Conservation (phyloP, 2,329 filamentous ascomycete genomes). For the Calonectria hawksworthii region DNA sequence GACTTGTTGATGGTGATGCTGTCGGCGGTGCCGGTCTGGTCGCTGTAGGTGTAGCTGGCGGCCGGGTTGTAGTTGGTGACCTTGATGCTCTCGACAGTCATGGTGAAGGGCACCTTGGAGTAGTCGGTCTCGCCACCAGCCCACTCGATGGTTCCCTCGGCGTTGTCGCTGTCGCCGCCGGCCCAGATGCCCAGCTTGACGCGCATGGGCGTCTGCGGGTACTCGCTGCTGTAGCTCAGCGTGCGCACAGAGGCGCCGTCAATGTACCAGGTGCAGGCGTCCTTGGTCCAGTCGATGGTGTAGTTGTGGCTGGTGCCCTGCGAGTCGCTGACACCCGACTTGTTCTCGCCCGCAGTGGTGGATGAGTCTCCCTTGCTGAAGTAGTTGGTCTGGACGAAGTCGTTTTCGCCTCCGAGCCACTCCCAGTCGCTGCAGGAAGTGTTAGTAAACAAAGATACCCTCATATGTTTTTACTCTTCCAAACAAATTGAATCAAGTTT, state of each 20-base stretch:
- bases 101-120: slow-evolving; percentile 67
- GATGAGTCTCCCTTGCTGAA: slow-evolving; percentile 80
- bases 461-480: too few relatives aligned
- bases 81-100: slow-evolving; percentile 65
- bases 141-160: slow-evolving; percentile 75
- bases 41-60: slow-evolving; percentile 51
- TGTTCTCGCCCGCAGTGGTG: slow-evolving; percentile 76
- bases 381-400: slow-evolving; percentile 88
- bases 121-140: slow-evolving; percentile 69
- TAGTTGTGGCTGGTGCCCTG: slow-evolving; percentile 74
- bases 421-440: slow-evolving; percentile 73
- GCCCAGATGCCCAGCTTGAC: slow-evolving; percentile 74
- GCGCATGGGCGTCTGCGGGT: slow-evolving; percentile 79
- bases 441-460: background rate
- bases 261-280: slow-evolving; percentile 73
- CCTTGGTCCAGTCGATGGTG: slow-evolving; percentile 75
- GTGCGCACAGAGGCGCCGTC: slow-evolving; percentile 73
- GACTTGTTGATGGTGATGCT: slow-evolving; percentile 43
- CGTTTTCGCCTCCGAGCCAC: slow-evolving; percentile 81
- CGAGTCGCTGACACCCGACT: slow-evolving; percentile 68
- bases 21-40: slow-evolving; percentile 40
- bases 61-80: slow-evolving; percentile 57
- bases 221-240: slow-evolving; percentile 66
- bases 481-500: background rate
- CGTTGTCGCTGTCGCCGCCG: slow-evolving; percentile 54